Evolutionary conservation across 192 early-diverging fungal genomes (phyloP).

Genomic region (Allomyces arbusculus): DNA sequence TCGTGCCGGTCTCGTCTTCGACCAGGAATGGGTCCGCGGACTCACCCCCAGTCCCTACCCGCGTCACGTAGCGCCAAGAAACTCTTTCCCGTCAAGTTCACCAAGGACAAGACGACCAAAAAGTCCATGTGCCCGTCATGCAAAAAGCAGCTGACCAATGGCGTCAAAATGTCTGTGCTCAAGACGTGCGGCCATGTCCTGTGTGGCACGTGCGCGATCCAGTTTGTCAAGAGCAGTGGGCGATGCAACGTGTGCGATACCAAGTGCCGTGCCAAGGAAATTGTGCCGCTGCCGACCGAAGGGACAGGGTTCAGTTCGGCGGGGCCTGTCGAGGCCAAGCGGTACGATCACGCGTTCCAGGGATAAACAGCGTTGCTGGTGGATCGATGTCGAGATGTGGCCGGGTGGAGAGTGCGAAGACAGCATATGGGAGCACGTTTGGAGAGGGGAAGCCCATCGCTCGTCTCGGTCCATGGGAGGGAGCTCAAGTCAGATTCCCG

Average conservation of each 20-base stretch:
- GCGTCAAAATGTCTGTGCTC: conserved; percentile 3
- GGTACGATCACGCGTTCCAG: conserved; percentile 3
- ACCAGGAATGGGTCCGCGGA: too few relatives aligned
- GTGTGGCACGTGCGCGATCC: conserved; percentile 5
- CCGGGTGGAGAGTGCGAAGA: too few relatives aligned
- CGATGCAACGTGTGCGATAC: conserved; percentile 7
- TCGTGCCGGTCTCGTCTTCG: background rate
- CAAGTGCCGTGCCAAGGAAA: conserved; percentile 6
- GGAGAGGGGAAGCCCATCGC: too few relatives aligned
- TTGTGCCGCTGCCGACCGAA: conserved; percentile 6
- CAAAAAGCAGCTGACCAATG: conserved; percentile 1
- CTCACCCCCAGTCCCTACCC: background rate
- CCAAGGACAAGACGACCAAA: background rate
- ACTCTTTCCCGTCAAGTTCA: conserved; percentile 2
- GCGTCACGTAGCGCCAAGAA: conserved; percentile 1
- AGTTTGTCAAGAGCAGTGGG: conserved; percentile 1
- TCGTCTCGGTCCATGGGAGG: too few relatives aligned
- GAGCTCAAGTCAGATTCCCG: too few relatives aligned
- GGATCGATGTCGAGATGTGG: too few relatives aligned
- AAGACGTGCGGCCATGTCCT: conserved; percentile 8
- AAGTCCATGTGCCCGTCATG: conserved; percentile 2
- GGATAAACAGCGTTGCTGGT: background rate
- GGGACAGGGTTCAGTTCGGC: conserved; percentile 6
- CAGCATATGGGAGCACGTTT: too few relatives aligned
- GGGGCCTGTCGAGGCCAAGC: conserved; percentile 4